phyloP scores from a whole-genome alignment of 106 monocot species.

The Posidonia australis region DNA sequence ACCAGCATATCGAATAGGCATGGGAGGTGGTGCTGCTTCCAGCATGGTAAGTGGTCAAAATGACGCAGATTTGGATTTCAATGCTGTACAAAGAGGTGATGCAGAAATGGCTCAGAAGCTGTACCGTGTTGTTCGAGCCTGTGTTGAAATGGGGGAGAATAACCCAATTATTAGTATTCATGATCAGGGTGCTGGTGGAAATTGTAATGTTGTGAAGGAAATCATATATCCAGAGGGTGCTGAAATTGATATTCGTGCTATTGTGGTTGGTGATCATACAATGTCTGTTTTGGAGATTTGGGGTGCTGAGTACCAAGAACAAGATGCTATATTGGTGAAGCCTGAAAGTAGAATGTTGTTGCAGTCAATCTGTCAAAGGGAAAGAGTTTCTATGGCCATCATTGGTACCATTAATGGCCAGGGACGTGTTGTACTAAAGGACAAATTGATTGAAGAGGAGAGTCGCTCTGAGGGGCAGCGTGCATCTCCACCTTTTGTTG shows the following conservation, averaged over 20 bases:
- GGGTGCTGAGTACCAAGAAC: conserved; percentile 99
- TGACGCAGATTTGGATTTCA: conserved; percentile 94
- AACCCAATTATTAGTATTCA: conserved; percentile 97
- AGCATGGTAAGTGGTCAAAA: conserved; percentile 98
- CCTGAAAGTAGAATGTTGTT: conserved; percentile 49
- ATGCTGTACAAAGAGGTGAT: conserved; percentile 93
- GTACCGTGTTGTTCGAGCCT: conserved; percentile 78
- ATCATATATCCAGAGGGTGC: conserved; percentile 97
- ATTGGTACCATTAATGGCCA: conserved; percentile 73
- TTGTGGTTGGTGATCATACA: conserved; percentile 84
- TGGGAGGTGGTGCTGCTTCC: conserved; percentile 97
- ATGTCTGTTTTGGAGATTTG: conserved; percentile 97
- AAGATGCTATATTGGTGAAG: conserved; percentile 80
- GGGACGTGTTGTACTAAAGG: conserved; percentile 59
- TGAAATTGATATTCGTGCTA: conserved; percentile 68
- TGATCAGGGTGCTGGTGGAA: conserved; percentile 97
- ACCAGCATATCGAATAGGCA: conserved; percentile 90
- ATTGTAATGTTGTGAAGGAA: conserved; percentile 97
- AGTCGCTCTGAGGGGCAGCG: conserved; percentile 30
- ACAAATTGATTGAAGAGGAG: conserved; percentile 37
- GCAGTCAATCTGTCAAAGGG: conserved; percentile 60
- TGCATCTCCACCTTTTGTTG: conserved; percentile 54
- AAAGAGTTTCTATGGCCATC: conserved; percentile 89
- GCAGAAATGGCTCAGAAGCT: conserved; percentile 99
- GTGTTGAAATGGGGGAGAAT: conserved; percentile 76